phyloP scores from a whole-genome alignment of 2,329 filamentous ascomycete genomes.

The Aspergillaceae sp. region DNA sequence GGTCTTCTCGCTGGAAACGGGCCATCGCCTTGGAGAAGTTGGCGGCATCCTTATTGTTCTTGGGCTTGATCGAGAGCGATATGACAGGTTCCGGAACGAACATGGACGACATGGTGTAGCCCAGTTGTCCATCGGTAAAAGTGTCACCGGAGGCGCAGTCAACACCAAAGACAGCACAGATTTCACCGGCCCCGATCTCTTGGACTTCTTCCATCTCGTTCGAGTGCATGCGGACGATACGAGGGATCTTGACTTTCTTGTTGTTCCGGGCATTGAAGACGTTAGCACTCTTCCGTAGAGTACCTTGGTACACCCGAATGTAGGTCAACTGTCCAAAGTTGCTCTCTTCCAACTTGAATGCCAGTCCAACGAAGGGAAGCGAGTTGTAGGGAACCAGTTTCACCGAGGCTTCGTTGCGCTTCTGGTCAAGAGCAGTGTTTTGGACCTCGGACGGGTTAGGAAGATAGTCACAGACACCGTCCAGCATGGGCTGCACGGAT shows the following conservation, averaged over 20 bases:
- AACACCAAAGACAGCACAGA: slow-evolving; percentile 95
- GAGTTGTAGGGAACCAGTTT: slow-evolving; percentile 89
- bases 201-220: slow-evolving; percentile 97
- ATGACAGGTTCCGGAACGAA: slow-evolving; percentile 95
- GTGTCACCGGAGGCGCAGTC: slow-evolving; percentile 97
- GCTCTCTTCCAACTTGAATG: slow-evolving; percentile 98
- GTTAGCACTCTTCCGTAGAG: slow-evolving; percentile 76
- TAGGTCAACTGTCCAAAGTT: slow-evolving; percentile 98
- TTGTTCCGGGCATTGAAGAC: slow-evolving; percentile 89
- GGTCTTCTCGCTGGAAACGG: slow-evolving; percentile 95
- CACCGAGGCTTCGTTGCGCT: slow-evolving; percentile 67
- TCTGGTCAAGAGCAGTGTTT: slow-evolving; percentile 80
- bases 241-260: slow-evolving; percentile 93
- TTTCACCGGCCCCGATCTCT: slow-evolving; percentile 91
- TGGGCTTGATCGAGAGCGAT: slow-evolving; percentile 93
- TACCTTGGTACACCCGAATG: slow-evolving; percentile 94
- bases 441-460: slow-evolving; percentile 84
- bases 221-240: slow-evolving; percentile 98
- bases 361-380: slow-evolving; percentile 86
- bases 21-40: slow-evolving; percentile 99
- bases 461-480: slow-evolving; percentile 91
- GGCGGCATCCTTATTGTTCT: slow-evolving; percentile 79
- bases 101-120: slow-evolving; percentile 97
- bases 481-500: slow-evolving; percentile 90
- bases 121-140: slow-evolving; percentile 86